Evolutionary conservation across 768 basidiomycete genomes (phyloP), one percentile per base, ranked within the genome.

Genomic region (Lactarius hengduanensis): DNA sequence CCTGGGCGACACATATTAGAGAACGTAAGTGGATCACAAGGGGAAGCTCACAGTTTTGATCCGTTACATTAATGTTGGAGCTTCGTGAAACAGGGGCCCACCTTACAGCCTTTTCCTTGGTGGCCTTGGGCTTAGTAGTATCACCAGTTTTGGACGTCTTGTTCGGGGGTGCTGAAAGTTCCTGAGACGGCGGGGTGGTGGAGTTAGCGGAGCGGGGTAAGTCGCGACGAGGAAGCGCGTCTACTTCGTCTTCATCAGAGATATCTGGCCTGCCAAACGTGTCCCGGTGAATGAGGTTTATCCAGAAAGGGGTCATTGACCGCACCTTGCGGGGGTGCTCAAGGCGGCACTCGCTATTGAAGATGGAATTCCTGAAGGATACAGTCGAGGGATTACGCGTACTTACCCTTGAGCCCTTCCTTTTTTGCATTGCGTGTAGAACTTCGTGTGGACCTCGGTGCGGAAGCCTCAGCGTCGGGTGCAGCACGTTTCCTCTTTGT

Each of bases 401-500:
- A 68, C 57, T 77, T 72, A 65, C 72, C 71, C 45, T 26, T 54
- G 26, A 45, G 55, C 59, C 77, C 76, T 65, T 66, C 71, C 64
- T 74, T 72, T 63, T 64, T 68, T 54, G 70, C 63, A 54, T 61
- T 74, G 65, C 81, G 80, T 47, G 80, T 72, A 18, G 83, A 81
- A 67, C 79, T 81, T 61, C 79, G 81, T 41, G 81, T 82, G 40
- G 78, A 72, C 74, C 82, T 81, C 71, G 82, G 76, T 68, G 81
- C 74, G 38, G 79, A 68, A 40, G 79, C 54, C 20, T 74, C 75
- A 36, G 68, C 59, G 38, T 72, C 71, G 62, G 76, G 56, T 45
- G 81, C 82, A 34, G 75, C 74, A 74, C 83, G 84, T 78, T 89
- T 90, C 69, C 88, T 80, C 88, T 90, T 72, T 62, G n/a, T 57